phyloP scores from a whole-genome alignment of 139 green algal genomes.

The Spirogloea muscicola region DNA sequence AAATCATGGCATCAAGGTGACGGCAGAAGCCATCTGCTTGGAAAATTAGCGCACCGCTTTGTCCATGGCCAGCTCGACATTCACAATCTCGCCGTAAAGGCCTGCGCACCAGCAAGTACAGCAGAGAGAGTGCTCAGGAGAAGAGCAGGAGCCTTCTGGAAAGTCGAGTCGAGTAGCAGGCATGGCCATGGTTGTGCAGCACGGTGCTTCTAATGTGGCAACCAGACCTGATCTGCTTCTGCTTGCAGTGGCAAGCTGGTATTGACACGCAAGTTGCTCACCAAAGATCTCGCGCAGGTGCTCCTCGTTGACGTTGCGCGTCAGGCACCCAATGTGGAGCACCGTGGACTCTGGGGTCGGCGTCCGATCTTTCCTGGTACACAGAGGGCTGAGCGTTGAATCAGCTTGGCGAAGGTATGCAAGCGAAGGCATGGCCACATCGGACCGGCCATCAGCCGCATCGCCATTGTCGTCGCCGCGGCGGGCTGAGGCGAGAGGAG shows the following conservation, averaged over 20 bases:
- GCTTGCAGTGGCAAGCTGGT: no score
- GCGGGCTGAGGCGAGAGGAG: no score
- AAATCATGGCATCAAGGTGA: no score
- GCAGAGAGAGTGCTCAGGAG: not conserved
- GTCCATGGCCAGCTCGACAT: constrained; percentile 46
- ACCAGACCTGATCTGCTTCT: no score
- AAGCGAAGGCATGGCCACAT: no score
- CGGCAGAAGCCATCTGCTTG: no score
- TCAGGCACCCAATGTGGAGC: constrained; percentile 42
- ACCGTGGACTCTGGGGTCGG: constrained; percentile 33
- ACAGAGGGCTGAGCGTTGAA: no score
- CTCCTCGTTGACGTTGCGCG: constrained; percentile 46
- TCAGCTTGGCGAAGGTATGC: no score
- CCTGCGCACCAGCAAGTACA: constrained; percentile 8
- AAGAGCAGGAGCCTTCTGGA: not conserved
- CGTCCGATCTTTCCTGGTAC: constrained; percentile 18
- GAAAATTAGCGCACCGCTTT: not conserved
- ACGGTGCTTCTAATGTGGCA: no score
- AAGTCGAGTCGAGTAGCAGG: not conserved
- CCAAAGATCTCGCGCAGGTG: constrained; percentile 45
- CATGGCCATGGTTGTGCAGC: no score
- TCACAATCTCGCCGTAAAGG: constrained; percentile 33
- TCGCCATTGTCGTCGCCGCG: no score
- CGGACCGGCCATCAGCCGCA: no score
- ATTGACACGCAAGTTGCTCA: constrained; percentile 37